A percentile compares a stretch with the other conserved stretches of the same genome.
Conservation (phyloP, 2,329 filamentous ascomycete species). For the Diaporthe amygdali region DNA sequence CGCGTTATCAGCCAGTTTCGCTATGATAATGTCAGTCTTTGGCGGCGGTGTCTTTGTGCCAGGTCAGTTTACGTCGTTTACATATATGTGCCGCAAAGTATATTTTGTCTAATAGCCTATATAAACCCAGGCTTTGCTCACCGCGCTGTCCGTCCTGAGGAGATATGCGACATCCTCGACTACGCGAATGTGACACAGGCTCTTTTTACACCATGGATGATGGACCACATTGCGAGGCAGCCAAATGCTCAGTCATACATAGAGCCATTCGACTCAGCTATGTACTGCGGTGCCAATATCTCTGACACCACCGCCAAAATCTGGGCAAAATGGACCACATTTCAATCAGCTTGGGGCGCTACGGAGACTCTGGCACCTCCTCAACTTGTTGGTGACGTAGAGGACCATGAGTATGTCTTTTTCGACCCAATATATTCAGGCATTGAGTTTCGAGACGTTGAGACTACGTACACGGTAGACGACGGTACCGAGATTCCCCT, state of each 20-base stretch:
- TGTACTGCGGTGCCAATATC: background rate
- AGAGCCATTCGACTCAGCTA: background rate
- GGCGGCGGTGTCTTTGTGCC: slow-evolving; percentile 27
- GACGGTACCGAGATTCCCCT: slow-evolving; percentile 15
- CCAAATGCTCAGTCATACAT: slow-evolving; percentile 18
- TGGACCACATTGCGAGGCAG: slow-evolving; percentile 27
- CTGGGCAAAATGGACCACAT: background rate
- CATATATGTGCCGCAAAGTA: background rate
- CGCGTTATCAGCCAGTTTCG: slow-evolving; percentile 20
- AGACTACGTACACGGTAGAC: slow-evolving; percentile 17
- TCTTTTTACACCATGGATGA: slow-evolving; percentile 28
- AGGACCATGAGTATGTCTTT: slow-evolving; percentile 26
- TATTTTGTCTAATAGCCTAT: background rate
- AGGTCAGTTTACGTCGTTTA: background rate
- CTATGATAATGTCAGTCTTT: slow-evolving; percentile 19
- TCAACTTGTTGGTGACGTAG: slow-evolving; percentile 18
- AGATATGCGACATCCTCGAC: slow-evolving; percentile 26
- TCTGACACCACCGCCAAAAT: background rate
- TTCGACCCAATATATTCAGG: slow-evolving; percentile 27
- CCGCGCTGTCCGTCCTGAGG: slow-evolving; percentile 17
- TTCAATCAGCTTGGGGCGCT: slow-evolving; percentile 22
- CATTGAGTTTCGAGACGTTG: slow-evolving; percentile 25
- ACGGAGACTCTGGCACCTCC: slow-evolving; percentile 23
- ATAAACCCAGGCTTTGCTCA: slow-evolving; percentile 20
- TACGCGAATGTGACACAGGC: slow-evolving; percentile 22